A percentile compares a stretch with the other conserved stretches of the same genome.
phyloP scores from a whole-genome alignment of 2,329 filamentous ascomycete species.

The Lecanicillium sp. region DNA sequence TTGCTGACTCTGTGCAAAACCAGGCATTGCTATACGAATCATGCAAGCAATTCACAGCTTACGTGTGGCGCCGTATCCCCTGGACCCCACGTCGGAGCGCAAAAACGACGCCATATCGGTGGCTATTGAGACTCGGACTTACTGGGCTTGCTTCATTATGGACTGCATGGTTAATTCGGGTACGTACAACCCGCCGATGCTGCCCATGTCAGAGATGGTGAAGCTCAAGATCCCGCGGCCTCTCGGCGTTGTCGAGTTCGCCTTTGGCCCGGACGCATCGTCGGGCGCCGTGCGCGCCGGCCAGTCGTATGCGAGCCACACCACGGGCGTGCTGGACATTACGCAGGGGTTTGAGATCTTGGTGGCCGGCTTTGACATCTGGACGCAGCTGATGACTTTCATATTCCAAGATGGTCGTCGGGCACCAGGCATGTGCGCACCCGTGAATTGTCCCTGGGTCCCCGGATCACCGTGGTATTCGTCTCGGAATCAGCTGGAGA shows the following conservation, averaged over 20 bases:
- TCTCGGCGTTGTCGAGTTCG: constrained; percentile 31
- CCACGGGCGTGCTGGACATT: constrained; percentile 20
- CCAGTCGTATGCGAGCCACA: constrained; percentile 4
- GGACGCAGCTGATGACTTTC: constrained; percentile 34
- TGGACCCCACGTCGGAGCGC: constrained; percentile 21
- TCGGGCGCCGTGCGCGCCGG: constrained; percentile 18
- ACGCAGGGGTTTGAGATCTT: constrained; percentile 30
- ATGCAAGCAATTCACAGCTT: constrained; percentile 31
- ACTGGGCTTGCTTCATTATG: constrained; percentile 41
- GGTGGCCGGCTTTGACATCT: constrained; percentile 38
- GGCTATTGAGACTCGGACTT: constrained; percentile 33
- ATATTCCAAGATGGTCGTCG: constrained; percentile 37
- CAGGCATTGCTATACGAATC: constrained; percentile 33
- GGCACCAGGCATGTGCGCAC: constrained; percentile 32
- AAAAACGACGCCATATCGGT: constrained; percentile 20
- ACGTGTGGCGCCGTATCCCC: constrained; percentile 22
- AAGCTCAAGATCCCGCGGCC: constrained; percentile 28
- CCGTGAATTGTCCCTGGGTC: constrained; percentile 35
- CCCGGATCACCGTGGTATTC: constrained; percentile 29
- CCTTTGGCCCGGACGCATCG: constrained; percentile 29
- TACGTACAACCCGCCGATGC: constrained; percentile 32
- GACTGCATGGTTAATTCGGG: constrained; percentile 39
- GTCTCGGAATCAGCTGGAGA: constrained; percentile 24
- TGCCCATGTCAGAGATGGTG: constrained; percentile 29
- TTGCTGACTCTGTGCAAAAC: background rate